Evolutionary conservation across 495 filamentous ascomycete species (phyloP).

Genomic region (Podospora bellae-mahoneyi): DNA sequence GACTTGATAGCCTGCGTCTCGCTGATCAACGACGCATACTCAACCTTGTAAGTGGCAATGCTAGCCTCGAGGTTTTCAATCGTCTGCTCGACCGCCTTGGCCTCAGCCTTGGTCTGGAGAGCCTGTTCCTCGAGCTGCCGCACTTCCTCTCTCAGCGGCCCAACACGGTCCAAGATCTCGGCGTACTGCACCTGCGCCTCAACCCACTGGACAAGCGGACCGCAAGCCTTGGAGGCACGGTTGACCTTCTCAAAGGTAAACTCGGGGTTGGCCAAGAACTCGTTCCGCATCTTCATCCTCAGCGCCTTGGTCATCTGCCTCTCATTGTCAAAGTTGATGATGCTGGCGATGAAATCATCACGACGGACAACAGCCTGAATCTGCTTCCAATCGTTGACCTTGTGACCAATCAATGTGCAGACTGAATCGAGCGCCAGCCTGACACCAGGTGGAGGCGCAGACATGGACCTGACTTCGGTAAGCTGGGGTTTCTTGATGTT

Average conservation of each 20-base stretch:
- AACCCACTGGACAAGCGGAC: slow-evolving; percentile 95
- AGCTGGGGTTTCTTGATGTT: slow-evolving; percentile 97
- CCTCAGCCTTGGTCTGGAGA: slow-evolving; percentile 88
- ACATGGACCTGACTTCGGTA: slow-evolving; percentile 96
- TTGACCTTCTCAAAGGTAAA: slow-evolving; percentile 96
- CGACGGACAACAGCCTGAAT: slow-evolving; percentile 82
- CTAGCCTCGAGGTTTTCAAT: slow-evolving; percentile 81
- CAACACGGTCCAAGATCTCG: slow-evolving; percentile 91
- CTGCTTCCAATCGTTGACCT: slow-evolving; percentile 81
- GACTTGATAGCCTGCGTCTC: slow-evolving; percentile 96
- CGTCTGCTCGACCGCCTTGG: slow-evolving; percentile 83
- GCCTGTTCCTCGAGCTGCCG: slow-evolving; percentile 80
- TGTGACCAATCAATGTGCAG: slow-evolving; percentile 89
- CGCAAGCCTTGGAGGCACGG: slow-evolving; percentile 92
- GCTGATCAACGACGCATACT: slow-evolving; percentile 94
- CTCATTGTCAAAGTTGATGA: slow-evolving; percentile 96
- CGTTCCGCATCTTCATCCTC: slow-evolving; percentile 83
- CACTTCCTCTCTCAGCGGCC: slow-evolving; percentile 89
- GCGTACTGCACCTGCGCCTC: slow-evolving; percentile 96
- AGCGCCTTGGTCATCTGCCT: slow-evolving; percentile 83
- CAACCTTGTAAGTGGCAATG: slow-evolving; percentile 93
- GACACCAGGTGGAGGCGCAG: slow-evolving; percentile 82
- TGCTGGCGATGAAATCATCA: slow-evolving; percentile 97
- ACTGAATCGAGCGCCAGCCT: slow-evolving; percentile 91
- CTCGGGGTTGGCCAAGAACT: slow-evolving; percentile 85